Percentiles rank a stretch among this genome's conserved stretches.
Evolutionary conservation across 148 eudicot genomes (phyloP).

Genomic region (Rhododendron ovatum): DNA sequence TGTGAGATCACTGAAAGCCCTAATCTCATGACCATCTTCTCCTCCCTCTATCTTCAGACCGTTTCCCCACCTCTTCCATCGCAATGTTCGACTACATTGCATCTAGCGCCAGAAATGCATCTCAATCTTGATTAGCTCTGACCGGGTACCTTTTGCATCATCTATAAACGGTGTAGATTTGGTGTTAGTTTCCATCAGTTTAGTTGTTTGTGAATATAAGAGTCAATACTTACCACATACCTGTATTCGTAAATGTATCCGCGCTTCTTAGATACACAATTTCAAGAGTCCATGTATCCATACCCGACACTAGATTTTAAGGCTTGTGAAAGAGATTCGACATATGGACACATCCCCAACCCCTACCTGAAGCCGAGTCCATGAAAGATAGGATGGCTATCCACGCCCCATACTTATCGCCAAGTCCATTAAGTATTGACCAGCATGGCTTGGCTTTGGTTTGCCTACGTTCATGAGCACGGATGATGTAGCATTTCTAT

Average conservation of each 20-base stretch:
- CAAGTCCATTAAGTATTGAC: neutral
- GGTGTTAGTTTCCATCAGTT: neutral
- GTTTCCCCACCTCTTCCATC: neutral
- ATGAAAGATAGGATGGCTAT: neutral
- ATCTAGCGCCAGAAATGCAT: neutral
- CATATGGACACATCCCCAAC: neutral
- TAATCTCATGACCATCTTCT: neutral
- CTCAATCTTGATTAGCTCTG: neutral
- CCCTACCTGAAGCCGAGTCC: neutral
- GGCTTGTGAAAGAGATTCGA: neutral
- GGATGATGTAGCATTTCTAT: neutral
- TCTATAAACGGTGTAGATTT: neutral
- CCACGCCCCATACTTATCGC: neutral
- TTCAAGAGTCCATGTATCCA: neutral
- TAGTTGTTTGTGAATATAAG: neutral
- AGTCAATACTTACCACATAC: neutral
- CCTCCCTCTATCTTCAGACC: neutral
- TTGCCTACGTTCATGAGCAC: neutral
- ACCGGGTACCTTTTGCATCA: neutral
- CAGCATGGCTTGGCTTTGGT: neutral
- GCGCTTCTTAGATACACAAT: neutral
- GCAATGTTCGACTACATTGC: neutral
- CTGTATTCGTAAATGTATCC: neutral
- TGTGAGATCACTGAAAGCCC: neutral
- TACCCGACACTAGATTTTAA: neutral